Evolutionary conservation across 2,329 filamentous ascomycete species (phyloP).

Genomic region (Penicillium janthinellum): DNA sequence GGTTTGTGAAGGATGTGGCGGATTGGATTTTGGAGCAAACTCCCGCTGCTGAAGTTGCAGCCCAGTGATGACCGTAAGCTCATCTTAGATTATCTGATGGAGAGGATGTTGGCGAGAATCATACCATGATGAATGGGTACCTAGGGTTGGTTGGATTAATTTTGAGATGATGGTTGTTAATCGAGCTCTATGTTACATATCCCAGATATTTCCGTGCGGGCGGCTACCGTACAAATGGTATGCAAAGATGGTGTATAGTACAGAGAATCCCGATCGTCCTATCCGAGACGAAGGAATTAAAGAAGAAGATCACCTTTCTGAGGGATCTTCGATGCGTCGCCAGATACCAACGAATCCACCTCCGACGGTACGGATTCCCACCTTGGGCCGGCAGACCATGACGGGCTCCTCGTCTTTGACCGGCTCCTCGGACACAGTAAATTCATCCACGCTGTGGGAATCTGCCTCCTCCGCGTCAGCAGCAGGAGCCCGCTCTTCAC

Average conservation of each 20-base stretch:
- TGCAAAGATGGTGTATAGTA: constrained; percentile 5
- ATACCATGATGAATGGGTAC: neutral
- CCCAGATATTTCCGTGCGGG: neutral
- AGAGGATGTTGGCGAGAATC: neutral
- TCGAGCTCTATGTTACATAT: constrained; percentile 7
- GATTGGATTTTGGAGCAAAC: constrained; percentile 62
- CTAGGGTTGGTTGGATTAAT: neutral
- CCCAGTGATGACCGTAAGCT: neutral
- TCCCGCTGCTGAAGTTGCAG: neutral
- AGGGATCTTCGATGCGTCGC: constrained; percentile 43
- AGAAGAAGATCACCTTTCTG: constrained; percentile 11
- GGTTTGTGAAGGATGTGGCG: constrained; percentile 59
- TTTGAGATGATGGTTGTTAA: constrained; percentile 1
- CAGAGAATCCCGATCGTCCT: constrained; percentile 4
- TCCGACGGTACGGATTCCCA: constrained; percentile 49
- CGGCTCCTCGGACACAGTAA: constrained; percentile 13
- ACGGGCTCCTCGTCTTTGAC: constrained; percentile 38
- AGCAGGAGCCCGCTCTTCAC: constrained; percentile 13
- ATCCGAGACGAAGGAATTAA: constrained; percentile 3
- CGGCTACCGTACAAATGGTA: neutral
- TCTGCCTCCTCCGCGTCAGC: constrained; percentile 17
- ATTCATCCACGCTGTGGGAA: constrained; percentile 1
- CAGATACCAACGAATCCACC: constrained; percentile 57
- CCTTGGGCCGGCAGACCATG: constrained; percentile 57
- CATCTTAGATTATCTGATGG: neutral